Base-by-base conservation (phyloP, 2,329 filamentous ascomycete genomes). In the Aspergillus sp. region DNA sequence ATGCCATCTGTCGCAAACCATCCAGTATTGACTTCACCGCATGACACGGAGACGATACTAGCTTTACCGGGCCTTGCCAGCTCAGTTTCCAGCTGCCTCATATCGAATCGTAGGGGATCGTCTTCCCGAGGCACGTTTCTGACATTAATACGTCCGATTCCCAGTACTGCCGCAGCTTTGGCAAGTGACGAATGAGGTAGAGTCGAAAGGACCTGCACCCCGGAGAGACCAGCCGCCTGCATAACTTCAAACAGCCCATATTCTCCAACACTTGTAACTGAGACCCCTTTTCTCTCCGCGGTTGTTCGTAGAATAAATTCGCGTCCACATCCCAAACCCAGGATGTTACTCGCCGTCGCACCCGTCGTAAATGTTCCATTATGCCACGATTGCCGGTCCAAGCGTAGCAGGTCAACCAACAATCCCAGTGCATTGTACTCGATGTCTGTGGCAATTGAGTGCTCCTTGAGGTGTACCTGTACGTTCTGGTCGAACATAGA, bases 11-110 rank as follows among this genome's bases (percentile, higher is more conserved):
- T 86, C 23, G 88, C 85, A 64, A 90, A 96, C 4, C 83, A 75
- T 0, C 90, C 90, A 0, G 90, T 94, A 58, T 97, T 96, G 23
- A 96, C 88, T 69, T 97, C 91, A 1, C 88, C 88, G 5, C 85
- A 86, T 38, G 88, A 90, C n/a, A 95, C 71, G 4, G 79, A 82
- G 33, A 96, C 81, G 51, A 96, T 88, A 44, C 78, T 86, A n/a
- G 79, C 86, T 10, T 79, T 76, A 2, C 77, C 77, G 1, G 68
- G 48, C 56, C 62, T 61, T 45, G 70, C 59, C 13, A 94, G 71
- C 48, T 81, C 76, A 41, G 65, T 66, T 64, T 88, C 82, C 2
- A 95, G 71, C 3, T 72, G 72, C 2, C 75, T 73, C 5, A 95
- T 60, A 58, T 95, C 82, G 53, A 95, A 76, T 41, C 74, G 77